Evolutionary conservation across 2,329 filamentous ascomycete species (phyloP).

Genomic region (Geosmithia putterillii): DNA sequence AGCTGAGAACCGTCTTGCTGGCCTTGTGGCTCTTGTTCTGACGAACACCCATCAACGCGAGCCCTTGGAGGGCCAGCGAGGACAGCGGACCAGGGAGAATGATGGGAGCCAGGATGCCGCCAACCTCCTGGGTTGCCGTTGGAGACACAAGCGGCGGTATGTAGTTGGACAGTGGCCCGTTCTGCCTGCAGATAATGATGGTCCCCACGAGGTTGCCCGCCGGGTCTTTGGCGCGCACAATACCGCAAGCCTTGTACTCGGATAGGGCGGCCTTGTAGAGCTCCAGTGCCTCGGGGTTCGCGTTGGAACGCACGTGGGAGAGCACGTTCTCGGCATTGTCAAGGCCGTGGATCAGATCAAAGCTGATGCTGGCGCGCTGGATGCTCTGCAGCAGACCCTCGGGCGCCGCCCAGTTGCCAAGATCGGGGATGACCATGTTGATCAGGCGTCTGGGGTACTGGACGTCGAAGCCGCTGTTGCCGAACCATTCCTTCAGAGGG

Average conservation of each 20-base stretch:
- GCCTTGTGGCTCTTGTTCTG: conserved; percentile 73
- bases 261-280: conserved; percentile 67
- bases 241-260: conserved; percentile 61
- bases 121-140: conserved; percentile 28
- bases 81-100: conserved; percentile 59
- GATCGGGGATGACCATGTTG: conserved; percentile 62
- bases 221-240: conserved; percentile 68
- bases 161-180: conserved; percentile 54
- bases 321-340: conserved; percentile 65
- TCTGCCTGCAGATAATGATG: conserved; percentile 64
- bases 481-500: conserved; percentile 63
- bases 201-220: conserved; percentile 61
- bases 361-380: conserved; percentile 60
- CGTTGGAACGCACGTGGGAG: conserved; percentile 60
- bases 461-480: conserved; percentile 79
- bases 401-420: conserved; percentile 63
- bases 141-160: conserved; percentile 56
- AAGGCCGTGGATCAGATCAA: conserved; percentile 72
- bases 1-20: conserved; percentile 62
- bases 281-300: conserved; percentile 66
- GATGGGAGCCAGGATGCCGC: conserved; percentile 68
- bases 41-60: conserved; percentile 68
- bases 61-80: conserved; percentile 58
- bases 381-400: conserved; percentile 66
- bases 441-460: conserved; percentile 42